Evolutionary conservation across 2,329 filamentous ascomycete species (phyloP), one percentile per base, ranked within the genome.

Genomic region (Sarocladium brachiariae): DNA sequence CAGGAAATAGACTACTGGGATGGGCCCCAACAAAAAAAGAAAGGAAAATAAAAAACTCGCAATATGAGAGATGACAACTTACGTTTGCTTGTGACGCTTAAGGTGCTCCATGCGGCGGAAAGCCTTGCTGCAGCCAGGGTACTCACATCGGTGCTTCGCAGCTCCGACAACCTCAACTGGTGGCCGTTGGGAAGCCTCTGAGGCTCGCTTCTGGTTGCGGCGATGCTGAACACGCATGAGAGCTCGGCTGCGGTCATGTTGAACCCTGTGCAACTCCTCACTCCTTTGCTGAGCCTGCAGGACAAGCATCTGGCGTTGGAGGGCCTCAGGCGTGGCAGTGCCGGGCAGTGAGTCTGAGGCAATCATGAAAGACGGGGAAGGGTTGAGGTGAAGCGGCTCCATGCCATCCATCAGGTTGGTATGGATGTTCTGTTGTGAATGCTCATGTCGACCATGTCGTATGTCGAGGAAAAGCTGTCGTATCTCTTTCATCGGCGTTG

Each of bases 61-160:
- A n/a, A n/a, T n/a, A n/a, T 41, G 18, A 2, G 9, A 8, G 2
- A 18, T 30, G n/a, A 18, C 30, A 24, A 70, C 74, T 67, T 58
- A 79, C 76, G 73, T 74, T 50, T 70, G 69, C 49, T 73, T 67
- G 58, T 81, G 77, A 24, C 77, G 70, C 64, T 79, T 80, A 16
- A 80, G 63, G 54, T 81, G 77, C 60, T 81, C 77, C 21, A 72
- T 73, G 51, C 77, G 68, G 56, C 74, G 72, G 53, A 76, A 78
- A 0, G 69, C 70, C 56, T 72, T 73, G 55, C 68, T 59, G 59
- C 76, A 80, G 24, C 68, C 68, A 6, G 67, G 67, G 27, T 72
- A 69, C 14, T 70, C 63, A 55, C 76, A 79, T 54, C 70, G 67
- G 65, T 62, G 74, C 63, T 65, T 70, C 56, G 64, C 65, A 41